Evolutionary conservation across 805 yeast genomes (phyloP).

Genomic region (Candida sanyiensis): DNA sequence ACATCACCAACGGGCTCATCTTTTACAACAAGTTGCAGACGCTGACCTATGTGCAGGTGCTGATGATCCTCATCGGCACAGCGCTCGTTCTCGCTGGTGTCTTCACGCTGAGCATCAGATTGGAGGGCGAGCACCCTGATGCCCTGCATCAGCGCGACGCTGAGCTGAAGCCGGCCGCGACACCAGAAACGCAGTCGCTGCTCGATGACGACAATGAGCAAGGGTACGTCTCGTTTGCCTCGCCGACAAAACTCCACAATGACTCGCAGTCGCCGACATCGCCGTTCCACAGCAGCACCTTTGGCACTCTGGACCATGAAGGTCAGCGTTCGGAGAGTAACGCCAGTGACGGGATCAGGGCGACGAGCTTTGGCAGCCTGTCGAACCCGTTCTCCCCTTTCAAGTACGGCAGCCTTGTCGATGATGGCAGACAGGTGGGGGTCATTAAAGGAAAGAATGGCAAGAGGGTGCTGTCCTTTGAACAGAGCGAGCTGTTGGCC

Average conservation of each 20-base stretch:
- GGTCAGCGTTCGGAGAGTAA: too few relatives aligned
- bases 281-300: slow-evolving; percentile 4
- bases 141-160: background rate
- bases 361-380: slow-evolving; percentile 2
- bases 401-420: slow-evolving; percentile 16
- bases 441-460: slow-evolving; percentile 13
- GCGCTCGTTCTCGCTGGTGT: slow-evolving; percentile 62
- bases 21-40: slow-evolving; percentile 31
- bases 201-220: slow-evolving; percentile 10
- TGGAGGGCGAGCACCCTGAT: slow-evolving; percentile 62
- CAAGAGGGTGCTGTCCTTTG: slow-evolving; percentile 42
- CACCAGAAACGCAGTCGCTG: slow-evolving; percentile 11
- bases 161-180: background rate
- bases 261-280: slow-evolving; percentile 12
- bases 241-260: slow-evolving; percentile 26
- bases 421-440: slow-evolving; percentile 5
- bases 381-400: slow-evolving; percentile 9
- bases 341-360: background rate
- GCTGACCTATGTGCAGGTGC: background rate
- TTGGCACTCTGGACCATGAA: too few relatives aligned
- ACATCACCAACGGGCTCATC: slow-evolving; percentile 27
- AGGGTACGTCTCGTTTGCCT: slow-evolving; percentile 36
- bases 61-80: slow-evolving; percentile 43
- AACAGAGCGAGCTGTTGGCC: slow-evolving; percentile 44
- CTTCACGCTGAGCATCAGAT: slow-evolving; percentile 73